Evolutionary conservation across 2,329 filamentous ascomycete genomes (phyloP), one percentile per base, ranked within the genome.

Genomic region (Hypoxylon rubiginosum): DNA sequence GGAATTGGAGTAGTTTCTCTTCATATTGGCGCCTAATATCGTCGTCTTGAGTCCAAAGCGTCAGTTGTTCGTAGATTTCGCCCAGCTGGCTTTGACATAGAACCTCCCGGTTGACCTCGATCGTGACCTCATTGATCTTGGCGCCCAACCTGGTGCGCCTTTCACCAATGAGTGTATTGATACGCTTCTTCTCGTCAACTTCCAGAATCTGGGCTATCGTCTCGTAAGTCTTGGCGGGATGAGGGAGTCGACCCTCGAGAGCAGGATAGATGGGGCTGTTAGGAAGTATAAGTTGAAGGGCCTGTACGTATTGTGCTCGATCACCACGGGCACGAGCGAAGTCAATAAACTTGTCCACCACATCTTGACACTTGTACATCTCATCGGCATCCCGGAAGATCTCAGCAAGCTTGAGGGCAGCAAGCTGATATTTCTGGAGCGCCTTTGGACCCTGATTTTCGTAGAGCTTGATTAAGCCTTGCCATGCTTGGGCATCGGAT

Each of bases 11-110:
- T 13, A 97, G 84, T 80, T 95, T 98, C 78, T 98, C 94, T 77
- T 99, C 97, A 68, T 95, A 97, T 39, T 87, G 86, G 39, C 95
- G 90, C 49, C 96, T 88, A 34, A 93, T 77, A 21, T 95, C 92
- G 75, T 99, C 96, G 73, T 98, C 93, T 62, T 83, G 88, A 9
- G 91, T 91, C 96, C 96, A 99, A 76, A 97, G 90, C 74, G 97
- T 94, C 54, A 97, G 85, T 55, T 93, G 86, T 61, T 88, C 88
- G 76, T 97, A 98, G 49, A 97, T 81, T 36, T 89, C 82, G 73
- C 94, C 93, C n/a, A 99, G 81, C 63, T 89, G 85, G 78, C 93
- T 97, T 66, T 88, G 85, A 30, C 83, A 83, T 70, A 92, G 90
- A 0, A 97, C 90, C 77, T 99, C 96, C 36, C 90, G 86, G 77